phyloP scores from a whole-genome alignment of 768 basidiomycete species.

The Kwoniella sp. region DNA sequence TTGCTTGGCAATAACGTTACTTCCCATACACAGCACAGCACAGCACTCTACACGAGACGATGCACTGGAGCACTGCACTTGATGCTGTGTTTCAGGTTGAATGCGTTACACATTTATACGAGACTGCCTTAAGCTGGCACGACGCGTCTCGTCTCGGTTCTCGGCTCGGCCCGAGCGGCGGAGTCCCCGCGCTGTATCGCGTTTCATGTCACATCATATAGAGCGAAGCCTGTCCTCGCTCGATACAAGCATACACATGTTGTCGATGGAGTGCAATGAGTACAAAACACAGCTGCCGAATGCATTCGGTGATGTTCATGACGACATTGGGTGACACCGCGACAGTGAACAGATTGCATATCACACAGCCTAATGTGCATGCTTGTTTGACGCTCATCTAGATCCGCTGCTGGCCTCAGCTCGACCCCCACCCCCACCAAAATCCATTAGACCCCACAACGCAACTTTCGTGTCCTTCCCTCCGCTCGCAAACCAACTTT shows the following conservation, averaged over 20 bases:
- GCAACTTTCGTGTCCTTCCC: slow-evolving; percentile 71
- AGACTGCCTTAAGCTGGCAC: no score
- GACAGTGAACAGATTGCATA: no score
- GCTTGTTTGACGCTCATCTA: no score
- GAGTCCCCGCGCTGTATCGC: background rate
- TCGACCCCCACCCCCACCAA: slow-evolving; percentile 33
- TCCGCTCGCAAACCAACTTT: slow-evolving; percentile 68
- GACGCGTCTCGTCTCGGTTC: background rate
- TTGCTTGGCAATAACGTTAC: slow-evolving; percentile 1
- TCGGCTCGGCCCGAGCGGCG: background rate
- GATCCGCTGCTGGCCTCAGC: background rate
- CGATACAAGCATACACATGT: no score
- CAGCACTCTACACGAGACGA: no score
- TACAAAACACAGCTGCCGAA: no score
- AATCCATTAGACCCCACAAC: slow-evolving; percentile 65
- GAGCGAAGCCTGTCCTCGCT: no score
- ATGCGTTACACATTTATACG: background rate
- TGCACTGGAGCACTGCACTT: background rate
- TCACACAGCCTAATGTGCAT: no score
- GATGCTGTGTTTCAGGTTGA: slow-evolving; percentile 1
- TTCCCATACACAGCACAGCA: background rate
- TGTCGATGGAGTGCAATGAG: no score
- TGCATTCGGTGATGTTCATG: no score
- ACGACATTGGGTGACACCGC: no score
- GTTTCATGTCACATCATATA: no score